Conservation (phyloP, 2,329 filamentous ascomycete species). For the Ustilaginoidea virens region DNA sequence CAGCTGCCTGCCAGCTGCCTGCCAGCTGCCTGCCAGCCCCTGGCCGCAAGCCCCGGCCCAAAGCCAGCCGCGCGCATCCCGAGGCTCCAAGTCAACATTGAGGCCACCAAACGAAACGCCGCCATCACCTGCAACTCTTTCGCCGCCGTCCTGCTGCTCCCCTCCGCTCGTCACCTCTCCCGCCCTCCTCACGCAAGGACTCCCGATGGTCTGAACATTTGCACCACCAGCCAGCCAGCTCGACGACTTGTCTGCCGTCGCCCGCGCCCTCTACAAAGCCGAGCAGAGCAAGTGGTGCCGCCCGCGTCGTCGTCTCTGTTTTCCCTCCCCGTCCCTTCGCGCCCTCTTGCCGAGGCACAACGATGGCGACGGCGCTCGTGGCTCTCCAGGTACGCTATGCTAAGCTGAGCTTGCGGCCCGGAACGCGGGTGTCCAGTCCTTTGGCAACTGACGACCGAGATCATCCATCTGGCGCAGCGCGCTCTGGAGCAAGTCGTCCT, state of each 20-base stretch:
- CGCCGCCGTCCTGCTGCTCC: neutral
- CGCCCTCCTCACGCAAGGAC: neutral
- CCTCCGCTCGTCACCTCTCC: neutral
- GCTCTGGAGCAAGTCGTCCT: slow-evolving; percentile 62
- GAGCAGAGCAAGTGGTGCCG: too few species aligned
- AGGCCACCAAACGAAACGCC: too few species aligned
- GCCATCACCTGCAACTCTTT: neutral
- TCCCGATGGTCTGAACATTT: neutral
- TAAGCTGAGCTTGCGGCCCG: too few species aligned
- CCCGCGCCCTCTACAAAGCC: too few species aligned
- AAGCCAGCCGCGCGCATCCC: slow-evolving; percentile 2
- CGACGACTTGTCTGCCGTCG: too few species aligned
- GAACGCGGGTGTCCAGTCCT: too few species aligned
- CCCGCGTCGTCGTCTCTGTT: too few species aligned
- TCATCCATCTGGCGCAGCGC: slow-evolving; percentile 28
- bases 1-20: too few species aligned
- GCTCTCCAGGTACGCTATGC: slow-evolving; percentile 15
- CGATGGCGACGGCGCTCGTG: slow-evolving; percentile 14
- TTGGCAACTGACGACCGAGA: neutral
- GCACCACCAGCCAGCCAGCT: too few species aligned
- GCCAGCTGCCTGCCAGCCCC: too few species aligned
- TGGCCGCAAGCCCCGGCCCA: too few species aligned
- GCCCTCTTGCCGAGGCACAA: slow-evolving; percentile 11
- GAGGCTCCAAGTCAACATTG: slow-evolving; percentile 2
- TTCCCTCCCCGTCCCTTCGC: neutral